Percentiles rank a stretch among this genome's conserved stretches.
Evolutionary conservation across 805 yeast species (phyloP).

Genomic region (Starmera dryadoides): DNA sequence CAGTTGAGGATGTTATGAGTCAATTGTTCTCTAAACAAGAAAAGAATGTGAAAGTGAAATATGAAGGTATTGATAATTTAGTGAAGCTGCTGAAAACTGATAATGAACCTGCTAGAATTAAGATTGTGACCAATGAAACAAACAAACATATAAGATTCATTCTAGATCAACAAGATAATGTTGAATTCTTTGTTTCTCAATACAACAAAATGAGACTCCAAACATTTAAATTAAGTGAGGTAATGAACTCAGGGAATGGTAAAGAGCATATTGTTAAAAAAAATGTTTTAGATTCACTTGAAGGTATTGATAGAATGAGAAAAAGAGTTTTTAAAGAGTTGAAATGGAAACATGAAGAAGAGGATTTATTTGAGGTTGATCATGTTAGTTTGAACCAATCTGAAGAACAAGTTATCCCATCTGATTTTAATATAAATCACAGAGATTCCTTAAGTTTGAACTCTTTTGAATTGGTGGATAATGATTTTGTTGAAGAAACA

Average conservation of each 20-base stretch:
- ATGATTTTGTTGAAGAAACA: conserved; percentile 26
- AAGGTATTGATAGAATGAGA: conserved; percentile 63
- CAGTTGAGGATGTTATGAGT: conserved; percentile 9
- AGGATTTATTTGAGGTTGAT: conserved; percentile 31
- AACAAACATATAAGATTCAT: conserved; percentile 42
- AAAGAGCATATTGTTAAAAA: conserved; percentile 13
- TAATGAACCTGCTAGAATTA: conserved; percentile 13
- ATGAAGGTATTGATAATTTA: conserved; percentile 16
- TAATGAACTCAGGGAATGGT: conserved; percentile 7
- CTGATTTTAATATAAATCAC: not conserved
- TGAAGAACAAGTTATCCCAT: conserved; percentile 1
- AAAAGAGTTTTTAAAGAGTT: conserved; percentile 51
- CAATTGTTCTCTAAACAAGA: conserved; percentile 12
- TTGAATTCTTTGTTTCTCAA: conserved; percentile 36
- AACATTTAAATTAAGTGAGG: conserved; percentile 25
- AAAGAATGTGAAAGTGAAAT: conserved; percentile 13
- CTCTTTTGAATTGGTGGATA: conserved; percentile 40
- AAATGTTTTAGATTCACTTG: conserved; percentile 60
- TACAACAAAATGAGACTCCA: conserved; percentile 43
- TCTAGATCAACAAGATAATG: conserved; percentile 63
- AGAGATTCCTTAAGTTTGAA: conserved; percentile 18
- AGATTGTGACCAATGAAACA: conserved; percentile 31
- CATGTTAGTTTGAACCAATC: conserved; percentile 11
- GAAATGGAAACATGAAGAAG: conserved; percentile 37
- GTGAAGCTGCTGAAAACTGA: conserved; percentile 9